Base-by-base conservation (phyloP, 139 green algal species). In the Coelastrella sp. region DNA sequence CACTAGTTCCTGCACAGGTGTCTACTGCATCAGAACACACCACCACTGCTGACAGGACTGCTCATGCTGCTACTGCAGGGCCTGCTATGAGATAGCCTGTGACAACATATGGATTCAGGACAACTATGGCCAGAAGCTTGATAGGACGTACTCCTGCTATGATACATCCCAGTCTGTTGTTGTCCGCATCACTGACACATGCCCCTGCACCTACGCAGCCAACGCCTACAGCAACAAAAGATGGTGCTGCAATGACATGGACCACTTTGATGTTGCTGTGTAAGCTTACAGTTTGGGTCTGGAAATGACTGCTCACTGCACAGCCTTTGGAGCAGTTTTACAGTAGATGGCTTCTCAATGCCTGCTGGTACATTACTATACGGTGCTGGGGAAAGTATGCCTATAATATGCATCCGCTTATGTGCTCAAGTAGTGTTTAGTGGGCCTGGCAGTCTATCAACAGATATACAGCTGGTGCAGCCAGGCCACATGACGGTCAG, bases 161-260 rank as follows among this genome's bases (percentile, higher is more conserved):
- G 61, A 90, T 54, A 59, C 22, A 11, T 14, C 32, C 22, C 22
- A 90, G 32, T 85, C 74, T 59, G 61, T 90, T 19, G 86, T 90
- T 0, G 11, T 90, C 3, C 76, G 86, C 23, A 59, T 90, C 5
- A 90, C 86, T 19, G 86, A 90, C 61, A 90, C 86, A 13, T 90
- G 86, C 19, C 76, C 86, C 57, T 89, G 85, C 11, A 90, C 75
- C 4, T 85, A 85, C 11, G 19, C 86, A 16, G 59, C 76, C 16
- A 90, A 90, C 61, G 16, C 54, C 4, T 90, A 86, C 86, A 71
- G 22, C 86, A 90, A 90, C 86, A 90, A 90, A 76, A 61, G 86
- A 3, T 90, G 86, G 86, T 90, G 75, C 86, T 90, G 86, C 64
- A 86, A 86, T 60, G 86, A 90, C 59, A 84, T 85, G 86, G 86